Evolutionary conservation across 805 yeast species (phyloP), one percentile per base, ranked within the genome.

Genomic region (Hanseniaspora pseudoguilliermondii): DNA sequence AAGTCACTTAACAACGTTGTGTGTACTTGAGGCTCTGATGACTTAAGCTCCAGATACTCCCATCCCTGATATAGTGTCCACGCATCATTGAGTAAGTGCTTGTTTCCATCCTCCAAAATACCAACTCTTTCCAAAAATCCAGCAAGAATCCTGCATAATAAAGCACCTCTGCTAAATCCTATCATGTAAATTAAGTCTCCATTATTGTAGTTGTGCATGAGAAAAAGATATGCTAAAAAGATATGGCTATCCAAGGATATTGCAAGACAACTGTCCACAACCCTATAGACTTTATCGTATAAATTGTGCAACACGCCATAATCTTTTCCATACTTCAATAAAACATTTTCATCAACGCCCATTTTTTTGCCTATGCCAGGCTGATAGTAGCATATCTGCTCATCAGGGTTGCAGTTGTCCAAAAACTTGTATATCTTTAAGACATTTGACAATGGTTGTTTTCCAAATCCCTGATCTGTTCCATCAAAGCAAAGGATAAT

Each of bases 111-210:
- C 55, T 75, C 73, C 51, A 83, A 65, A 13, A 83, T 64, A 0
- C 87, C 88, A n/a, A 82, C 80, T 42, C 77, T 66, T 59, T 78
- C 83, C 16, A 83, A 68, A 85, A 83, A 79, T 0, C 84, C 84
- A 2, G 82, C 78, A 23, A 83, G 64, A 0, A 82, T 79, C 47
- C 86, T 71, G 0, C 85, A 86, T 5, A 79, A 73, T 62, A 81
- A 81, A 5, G 86, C 83, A 11, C 88, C 89, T 32, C 88, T 71
- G 51, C 76, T 71, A 49, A 80, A 81, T 0, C 87, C 86, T 70
- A 81, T 77, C 61, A 82, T 65, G 58, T 67, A 78, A 15, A 82
- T 74, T 52, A 66, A 69, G 61, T 80, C 85, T 0, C 81, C 82
- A 0, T 64, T 62, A 42, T 67, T 65, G 60, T 79, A 81, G 60